Percentiles rank a stretch among this genome's conserved stretches.
These are phyloP conservation scores for Hysterium pulicare DNA, from an alignment of 2,329 filamentous ascomycete genomes.

Conservation along the genomic window DNA sequence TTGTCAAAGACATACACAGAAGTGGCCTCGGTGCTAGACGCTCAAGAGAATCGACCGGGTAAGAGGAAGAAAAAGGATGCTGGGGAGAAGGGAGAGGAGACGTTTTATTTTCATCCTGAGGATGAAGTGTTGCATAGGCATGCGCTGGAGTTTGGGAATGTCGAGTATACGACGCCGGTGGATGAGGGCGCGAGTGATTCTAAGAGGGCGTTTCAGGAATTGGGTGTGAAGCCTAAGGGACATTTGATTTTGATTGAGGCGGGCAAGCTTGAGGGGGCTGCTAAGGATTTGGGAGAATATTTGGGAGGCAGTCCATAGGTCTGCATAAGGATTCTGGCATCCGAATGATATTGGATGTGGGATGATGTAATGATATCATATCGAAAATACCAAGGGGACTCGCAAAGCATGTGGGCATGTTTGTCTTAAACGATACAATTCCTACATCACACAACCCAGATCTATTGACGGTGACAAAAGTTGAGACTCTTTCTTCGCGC, in stretches of 20 bases:
- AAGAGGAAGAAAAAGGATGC: conserved; percentile 46
- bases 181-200: conserved; percentile 82
- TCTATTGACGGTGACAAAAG: conserved; percentile 19
- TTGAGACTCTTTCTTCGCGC: not conserved
- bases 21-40: conserved; percentile 74
- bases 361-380: too few species aligned
- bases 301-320: conserved; percentile 40
- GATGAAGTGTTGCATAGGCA: conserved; percentile 84
- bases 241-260: conserved; percentile 85
- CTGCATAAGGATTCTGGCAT: not conserved
- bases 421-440: conserved; percentile 26
- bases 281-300: conserved; percentile 74
- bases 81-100: conserved; percentile 46
- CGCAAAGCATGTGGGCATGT: too few species aligned
- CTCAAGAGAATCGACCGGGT: conserved; percentile 38
- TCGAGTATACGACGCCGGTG: conserved; percentile 72
- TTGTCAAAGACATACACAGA: conserved; percentile 91
- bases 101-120: conserved; percentile 93
- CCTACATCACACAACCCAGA: conserved; percentile 30
- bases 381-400: too few species aligned
- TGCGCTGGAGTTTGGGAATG: conserved; percentile 66
- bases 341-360: too few species aligned
- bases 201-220: conserved; percentile 90
- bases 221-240: conserved; percentile 80
- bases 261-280: conserved; percentile 68